phyloP scores from a whole-genome alignment of 305 asterid species.

The Fraxinus ornus region DNA sequence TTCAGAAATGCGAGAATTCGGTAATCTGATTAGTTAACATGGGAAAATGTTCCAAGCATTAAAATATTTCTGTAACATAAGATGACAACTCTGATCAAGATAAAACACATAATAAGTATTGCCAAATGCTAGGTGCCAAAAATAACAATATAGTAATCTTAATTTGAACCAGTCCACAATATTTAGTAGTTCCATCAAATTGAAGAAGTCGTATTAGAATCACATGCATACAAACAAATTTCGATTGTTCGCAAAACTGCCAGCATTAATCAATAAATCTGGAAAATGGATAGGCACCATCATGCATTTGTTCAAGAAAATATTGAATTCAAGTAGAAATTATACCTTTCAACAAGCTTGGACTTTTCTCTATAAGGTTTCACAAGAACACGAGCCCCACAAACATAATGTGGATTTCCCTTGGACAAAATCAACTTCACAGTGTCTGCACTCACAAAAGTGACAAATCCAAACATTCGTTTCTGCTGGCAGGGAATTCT shows the following conservation, averaged over 20 bases:
- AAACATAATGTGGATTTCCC: conserved; percentile 80
- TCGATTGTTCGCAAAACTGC: too few species aligned
- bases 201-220: neutral
- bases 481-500: conserved; percentile 85
- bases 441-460: conserved; percentile 65
- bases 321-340: too few species aligned
- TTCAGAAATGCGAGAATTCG: neutral
- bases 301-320: neutral
- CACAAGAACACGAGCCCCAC: conserved; percentile 56
- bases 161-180: neutral
- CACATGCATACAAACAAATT: too few species aligned
- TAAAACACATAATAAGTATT: neutral
- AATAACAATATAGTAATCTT: neutral
- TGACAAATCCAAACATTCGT: conserved; percentile 89
- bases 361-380: conserved; percentile 59
- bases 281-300: neutral
- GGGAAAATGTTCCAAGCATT: neutral
- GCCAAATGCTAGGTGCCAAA: neutral
- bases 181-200: neutral
- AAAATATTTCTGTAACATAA: neutral
- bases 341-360: conserved; percentile 49
- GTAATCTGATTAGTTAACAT: neutral
- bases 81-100: neutral
- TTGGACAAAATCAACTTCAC: conserved; percentile 60
- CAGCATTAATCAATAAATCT: too few species aligned